phyloP scores from a whole-genome alignment of 78 protist genomes.

The slime mould (Dictyostelium discoideum) region dicty_2.7 NC_007088.5:2929501-2930000 shows the following conservation, averaged over 20 bases:
- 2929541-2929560: background rate
- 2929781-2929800: slow-evolving; percentile 48
- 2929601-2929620: slow-evolving; percentile 15
- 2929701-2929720: background rate
- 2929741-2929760: slow-evolving; percentile 53
- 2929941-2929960: slow-evolving; percentile 50
- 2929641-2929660: background rate
- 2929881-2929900: background rate
- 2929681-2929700: background rate
- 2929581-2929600: background rate
- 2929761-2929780: slow-evolving; percentile 52
- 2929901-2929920: slow-evolving; percentile 18
- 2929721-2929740: background rate
- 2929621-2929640: background rate
- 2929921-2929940: background rate
- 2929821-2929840: slow-evolving; percentile 19
- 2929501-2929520: slow-evolving; percentile 9
- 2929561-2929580: background rate
- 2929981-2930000: slow-evolving; percentile 19
- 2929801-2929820: slow-evolving; percentile 26
- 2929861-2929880: slow-evolving; percentile 14
- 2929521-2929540: background rate
- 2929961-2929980: slow-evolving; percentile 31
- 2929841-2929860: slow-evolving; percentile 19
- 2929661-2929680: background rate